Base-by-base conservation (phyloP, 352 stramenopile genomes). In the Phytophthora ohioensis region DNA sequence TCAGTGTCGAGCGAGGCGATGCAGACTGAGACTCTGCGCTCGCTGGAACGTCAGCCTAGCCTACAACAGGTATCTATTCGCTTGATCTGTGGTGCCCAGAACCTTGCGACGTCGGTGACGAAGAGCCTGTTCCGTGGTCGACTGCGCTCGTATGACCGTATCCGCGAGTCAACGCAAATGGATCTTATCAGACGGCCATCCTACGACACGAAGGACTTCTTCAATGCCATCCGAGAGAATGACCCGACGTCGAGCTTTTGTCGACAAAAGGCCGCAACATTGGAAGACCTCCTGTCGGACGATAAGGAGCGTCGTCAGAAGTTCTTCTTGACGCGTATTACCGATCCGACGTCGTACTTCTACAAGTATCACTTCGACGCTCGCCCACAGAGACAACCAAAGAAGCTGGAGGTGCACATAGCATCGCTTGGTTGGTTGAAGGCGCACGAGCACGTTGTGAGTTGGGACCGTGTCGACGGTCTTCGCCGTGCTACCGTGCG, bases 321-420 rank as follows among this genome's bases (percentile, higher is more conserved):
- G 47, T 96, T 96, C 71, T 94, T 92, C 65, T 67, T 91, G 43
- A 94, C 87, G 55, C 89, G 89, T 57, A 87, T 96, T 41, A 84
- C 84, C 34, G 89, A 96, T 52, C 89, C 89, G n/a, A 96, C 89
- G 38, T 96, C 89, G 43, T 96, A 96, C 71, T 96, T 96, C 30
- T 96, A 92, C 89, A 96, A 96, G 75, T 96, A 92, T 80, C 87
- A 88, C 64, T 93, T 96, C 45, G 85, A 94, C 51, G 81, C 84
- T 42, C 80, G 67, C 21, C 85, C 79, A 15, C 79, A 90, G 63
- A 87, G 87, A 3, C 78, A 87, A 51, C 89, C 89, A 5, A 90
- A 90, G 62, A 89, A 88, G 39, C 62, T 85, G 12, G 60, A 31
- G 4, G 82, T 96, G 30, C 73, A 86, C 52, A 46, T 94, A 11